phyloP scores from a whole-genome alignment of 139 green algal genomes.

The Chlorella ohadii region DNA sequence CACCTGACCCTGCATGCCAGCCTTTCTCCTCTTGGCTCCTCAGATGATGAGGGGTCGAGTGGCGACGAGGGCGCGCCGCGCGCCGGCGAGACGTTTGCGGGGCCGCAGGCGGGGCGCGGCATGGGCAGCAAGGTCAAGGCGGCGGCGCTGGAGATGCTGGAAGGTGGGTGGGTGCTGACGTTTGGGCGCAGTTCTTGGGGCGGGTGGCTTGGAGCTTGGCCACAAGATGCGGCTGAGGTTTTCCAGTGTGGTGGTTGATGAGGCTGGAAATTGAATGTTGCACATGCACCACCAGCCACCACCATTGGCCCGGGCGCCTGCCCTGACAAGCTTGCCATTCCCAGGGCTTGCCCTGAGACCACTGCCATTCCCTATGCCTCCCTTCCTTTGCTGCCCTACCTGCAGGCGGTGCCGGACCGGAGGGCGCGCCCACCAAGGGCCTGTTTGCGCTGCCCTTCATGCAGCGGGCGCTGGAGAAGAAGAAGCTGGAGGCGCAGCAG shows the following conservation, averaged over 20 bases:
- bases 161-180: conserved; percentile 47
- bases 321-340: no score
- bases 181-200: no score
- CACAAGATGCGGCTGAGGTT: no score
- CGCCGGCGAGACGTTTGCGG: conserved; percentile 9
- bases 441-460: conserved; percentile 97
- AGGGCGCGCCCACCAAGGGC: conserved; percentile 65
- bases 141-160: conserved; percentile 72
- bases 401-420: conserved; percentile 30
- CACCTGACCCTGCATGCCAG: no score
- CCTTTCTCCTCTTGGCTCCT: background rate
- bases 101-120: background rate
- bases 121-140: conserved; percentile 48
- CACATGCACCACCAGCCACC: no score
- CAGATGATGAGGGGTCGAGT: conserved; percentile 40
- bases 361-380: background rate
- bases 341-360: no score
- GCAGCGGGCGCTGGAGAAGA: conserved; percentile 73
- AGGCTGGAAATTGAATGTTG: no score
- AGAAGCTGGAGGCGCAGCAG: conserved; percentile 43
- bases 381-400: background rate
- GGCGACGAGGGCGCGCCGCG: conserved; percentile 38
- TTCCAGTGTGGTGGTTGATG: no score
- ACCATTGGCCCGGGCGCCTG: no score
- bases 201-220: background rate